A percentile compares a stretch with the other conserved stretches of the same genome.
Conservation (phyloP, 345 rosid species). For the Anacardium occidentale region DNA sequence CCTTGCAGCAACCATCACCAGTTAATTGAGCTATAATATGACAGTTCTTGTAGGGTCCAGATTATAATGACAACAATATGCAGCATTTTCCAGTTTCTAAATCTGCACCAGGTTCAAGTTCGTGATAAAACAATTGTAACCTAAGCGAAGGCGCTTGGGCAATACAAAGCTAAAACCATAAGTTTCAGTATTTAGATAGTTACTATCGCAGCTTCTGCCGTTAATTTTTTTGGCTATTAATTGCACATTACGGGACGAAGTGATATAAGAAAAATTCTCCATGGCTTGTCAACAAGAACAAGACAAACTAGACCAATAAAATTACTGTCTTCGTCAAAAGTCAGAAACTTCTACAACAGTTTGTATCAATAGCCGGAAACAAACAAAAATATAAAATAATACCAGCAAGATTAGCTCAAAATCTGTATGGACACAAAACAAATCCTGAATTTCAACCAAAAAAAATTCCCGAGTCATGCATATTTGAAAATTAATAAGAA, state of each 20-base stretch:
- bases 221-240: neutral
- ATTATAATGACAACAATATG: neutral
- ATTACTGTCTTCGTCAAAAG: neutral
- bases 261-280: neutral
- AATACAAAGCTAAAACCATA: neutral
- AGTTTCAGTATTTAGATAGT: neutral
- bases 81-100: neutral
- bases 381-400: neutral
- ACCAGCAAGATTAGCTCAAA: neutral
- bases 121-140: neutral
- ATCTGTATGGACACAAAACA: neutral
- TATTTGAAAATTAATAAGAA: no score
- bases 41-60: neutral
- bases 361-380: neutral
- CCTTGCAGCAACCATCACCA: neutral
- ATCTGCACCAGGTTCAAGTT: neutral
- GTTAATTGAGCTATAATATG: neutral
- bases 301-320: slow-evolving; percentile 4
- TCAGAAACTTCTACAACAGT: neutral
- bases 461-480: neutral
- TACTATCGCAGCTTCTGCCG: neutral
- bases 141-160: neutral
- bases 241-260: neutral
- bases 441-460: neutral
- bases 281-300: slow-evolving; percentile 7